Conservation (phyloP, 2,329 filamentous ascomycete genomes). For the Cladosporium halotolerans region DNA sequence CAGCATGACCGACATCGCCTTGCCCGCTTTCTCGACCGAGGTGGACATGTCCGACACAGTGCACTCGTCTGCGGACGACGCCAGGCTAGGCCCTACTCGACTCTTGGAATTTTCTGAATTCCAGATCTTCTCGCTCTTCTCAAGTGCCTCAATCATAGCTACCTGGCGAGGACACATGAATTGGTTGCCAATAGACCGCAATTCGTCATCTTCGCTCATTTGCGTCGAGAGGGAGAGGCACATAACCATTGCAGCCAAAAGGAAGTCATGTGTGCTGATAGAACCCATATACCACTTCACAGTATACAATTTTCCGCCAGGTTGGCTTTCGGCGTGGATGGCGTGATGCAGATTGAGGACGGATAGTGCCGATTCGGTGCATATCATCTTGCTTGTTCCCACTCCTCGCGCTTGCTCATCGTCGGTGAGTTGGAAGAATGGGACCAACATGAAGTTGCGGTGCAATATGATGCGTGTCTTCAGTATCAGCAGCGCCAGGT, state of each 20-base stretch:
- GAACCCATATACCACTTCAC: constrained; percentile 43
- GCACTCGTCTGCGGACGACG: neutral
- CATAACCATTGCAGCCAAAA: constrained; percentile 44
- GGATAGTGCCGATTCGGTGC: constrained; percentile 43
- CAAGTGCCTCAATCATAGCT: constrained; percentile 27
- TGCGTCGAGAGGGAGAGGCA: constrained; percentile 38
- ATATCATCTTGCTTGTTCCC: constrained; percentile 33
- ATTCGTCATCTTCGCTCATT: constrained; percentile 16
- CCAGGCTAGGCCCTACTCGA: constrained; percentile 8
- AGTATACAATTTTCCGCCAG: constrained; percentile 38
- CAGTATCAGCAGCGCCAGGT: constrained; percentile 46
- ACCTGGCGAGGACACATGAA: constrained; percentile 21
- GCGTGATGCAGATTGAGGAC: constrained; percentile 46
- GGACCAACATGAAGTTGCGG: constrained; percentile 43
- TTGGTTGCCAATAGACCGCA: constrained; percentile 7
- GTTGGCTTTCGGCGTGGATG: constrained; percentile 43
- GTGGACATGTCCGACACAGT: constrained; percentile 17
- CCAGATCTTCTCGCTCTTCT: constrained; percentile 30
- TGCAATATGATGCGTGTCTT: constrained; percentile 50
- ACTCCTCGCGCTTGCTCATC: constrained; percentile 30
- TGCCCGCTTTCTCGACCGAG: constrained; percentile 27
- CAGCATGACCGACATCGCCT: constrained; percentile 29
- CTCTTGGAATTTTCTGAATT: constrained; percentile 13
- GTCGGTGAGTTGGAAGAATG: constrained; percentile 20
- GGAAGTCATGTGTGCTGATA: constrained; percentile 42